Evolutionary conservation across 2,329 filamentous ascomycete genomes (phyloP), one percentile per base, ranked within the genome.

Genomic region (Reticulascus tulasneorum): DNA sequence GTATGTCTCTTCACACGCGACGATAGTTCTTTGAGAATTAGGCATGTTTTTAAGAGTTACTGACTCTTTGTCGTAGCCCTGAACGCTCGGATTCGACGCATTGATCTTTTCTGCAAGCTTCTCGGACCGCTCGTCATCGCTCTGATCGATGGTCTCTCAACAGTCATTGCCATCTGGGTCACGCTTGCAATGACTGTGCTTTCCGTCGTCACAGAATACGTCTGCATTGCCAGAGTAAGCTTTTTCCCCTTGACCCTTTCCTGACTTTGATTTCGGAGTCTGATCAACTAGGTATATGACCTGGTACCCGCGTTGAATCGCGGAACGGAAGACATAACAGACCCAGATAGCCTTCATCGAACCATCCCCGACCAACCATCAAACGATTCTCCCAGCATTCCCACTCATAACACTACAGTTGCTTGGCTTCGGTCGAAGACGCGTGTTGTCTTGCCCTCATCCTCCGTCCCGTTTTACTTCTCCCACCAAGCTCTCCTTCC

Each of bases 31-130:
- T 2, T 7, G 13, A 9, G 4, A 22, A 1, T 0, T 18, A 26
- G 12, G 7, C 9, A n/a, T 3, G 3, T 17, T 15, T 4, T 19
- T 17, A 2, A 7, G 16, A 13, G n/a, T 12, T 20, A 7, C 25
- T 27, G 18, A 33, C 16, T n/a, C 17, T 9, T 19, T 21, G 3
- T 7, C 42, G 50, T 25, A 56, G 63, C 60, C 7, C 48, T 78
- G 24, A 78, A 78, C 43, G 67, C 73, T 6, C 59, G 59, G 8
- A 76, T 79, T 68, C 64, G 75, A 5, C 64, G 76, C 7, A 78
- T 80, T 35, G 76, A 79, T 44, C 58, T 80, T 6, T 58, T 73
- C 29, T 78, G 74, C 59, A 80, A 80, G 49, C 61, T 79, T 3
- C 40, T 71, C 5, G 75, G 66, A 0, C 76, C 76, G 0, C 51